Evolutionary conservation across 192 early-diverging fungal genomes (phyloP), one percentile per base, ranked within the genome.

Genomic region (Coemansia sp.): DNA sequence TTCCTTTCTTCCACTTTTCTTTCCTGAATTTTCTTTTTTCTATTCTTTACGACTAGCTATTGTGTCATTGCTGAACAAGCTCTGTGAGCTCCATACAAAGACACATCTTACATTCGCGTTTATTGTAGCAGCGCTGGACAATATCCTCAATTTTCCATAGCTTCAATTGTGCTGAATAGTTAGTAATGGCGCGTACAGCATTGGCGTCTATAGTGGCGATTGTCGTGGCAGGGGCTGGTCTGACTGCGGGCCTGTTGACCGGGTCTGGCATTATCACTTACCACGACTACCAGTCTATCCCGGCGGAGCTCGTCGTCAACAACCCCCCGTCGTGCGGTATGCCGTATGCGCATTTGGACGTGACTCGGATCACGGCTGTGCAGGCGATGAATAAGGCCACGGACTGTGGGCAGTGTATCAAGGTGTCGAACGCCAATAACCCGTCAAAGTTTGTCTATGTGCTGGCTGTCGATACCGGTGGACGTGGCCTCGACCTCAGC

Each of bases 321-420:
- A 87, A 85, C 65, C 86, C 86, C 10, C 85, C 85, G 4, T 76
- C 77, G 12, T 87, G 86, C 61, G 86, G 86, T 29, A 86, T 86
- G 80, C 79, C 86, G 1, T 87, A 85, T 32, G 76, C 69, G 1
- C 49, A 76, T 41, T 71, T 87, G 22, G 79, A 87, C 56, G 16
- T 86, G 9, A 72, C 80, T 12, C 73, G 85, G 10, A 86, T 87
- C 55, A 87, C 86, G 2, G 86, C 86, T 1, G 83, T 83, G 16
- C 77, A 80, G 53, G 47, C 61, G 0, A 73, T 87, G 68, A 62
- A 83, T 58, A 78, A 60, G 27, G 62, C 60, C 16, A 68, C 73
- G 2, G 79, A 80, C 39, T 87, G 86, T 53, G 85, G 85, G 9
- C 64, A 76, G 47, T 87, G 86, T 58, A 58, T 87, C 38, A 86